These are phyloP conservation scores for Hanseniaspora sp. DNA, from an alignment of 1,139 yeast species.

Conservation along the genomic window DNA sequence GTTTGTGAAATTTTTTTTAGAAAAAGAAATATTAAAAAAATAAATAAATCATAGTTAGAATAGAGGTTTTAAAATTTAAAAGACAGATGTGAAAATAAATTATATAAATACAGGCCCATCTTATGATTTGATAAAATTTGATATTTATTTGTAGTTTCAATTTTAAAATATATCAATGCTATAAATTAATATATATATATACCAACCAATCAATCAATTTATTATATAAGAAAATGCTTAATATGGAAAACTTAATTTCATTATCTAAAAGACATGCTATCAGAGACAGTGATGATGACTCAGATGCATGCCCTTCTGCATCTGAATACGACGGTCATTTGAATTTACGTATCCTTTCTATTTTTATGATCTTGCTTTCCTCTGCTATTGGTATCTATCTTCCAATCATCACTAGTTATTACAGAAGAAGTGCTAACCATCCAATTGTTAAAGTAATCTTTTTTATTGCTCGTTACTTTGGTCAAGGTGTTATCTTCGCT, in stretches of 20 bases:
- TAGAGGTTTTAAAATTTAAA: too few species aligned
- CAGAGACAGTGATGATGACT: slow-evolving; percentile 8
- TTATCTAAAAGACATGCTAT: not conserved
- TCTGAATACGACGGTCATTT: slow-evolving; percentile 33
- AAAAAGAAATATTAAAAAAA: too few species aligned
- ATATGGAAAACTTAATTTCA: not conserved
- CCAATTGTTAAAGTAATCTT: not conserved
- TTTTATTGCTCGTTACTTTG: slow-evolving; percentile 68
- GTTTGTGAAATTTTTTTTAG: too few species aligned
- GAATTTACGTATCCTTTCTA: slow-evolving; percentile 50
- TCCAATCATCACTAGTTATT: slow-evolving; percentile 35
- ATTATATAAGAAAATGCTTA: not conserved
- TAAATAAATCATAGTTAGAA: too few species aligned
- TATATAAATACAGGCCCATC: too few species aligned
- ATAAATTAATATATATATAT: not conserved
- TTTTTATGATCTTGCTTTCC: slow-evolving; percentile 49
- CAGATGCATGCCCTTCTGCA: slow-evolving; percentile 20
- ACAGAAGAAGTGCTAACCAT: not conserved
- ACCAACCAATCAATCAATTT: not conserved
- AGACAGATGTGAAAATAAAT: too few species aligned
- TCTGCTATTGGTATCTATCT: slow-evolving; percentile 50
- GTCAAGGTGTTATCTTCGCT: slow-evolving; percentile 85
- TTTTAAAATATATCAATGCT: too few species aligned
- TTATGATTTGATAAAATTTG: too few species aligned
- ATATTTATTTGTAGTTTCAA: too few species aligned